Base-by-base conservation (phyloP, 208 protist species). In the Leishmania lainsoni region DNA sequence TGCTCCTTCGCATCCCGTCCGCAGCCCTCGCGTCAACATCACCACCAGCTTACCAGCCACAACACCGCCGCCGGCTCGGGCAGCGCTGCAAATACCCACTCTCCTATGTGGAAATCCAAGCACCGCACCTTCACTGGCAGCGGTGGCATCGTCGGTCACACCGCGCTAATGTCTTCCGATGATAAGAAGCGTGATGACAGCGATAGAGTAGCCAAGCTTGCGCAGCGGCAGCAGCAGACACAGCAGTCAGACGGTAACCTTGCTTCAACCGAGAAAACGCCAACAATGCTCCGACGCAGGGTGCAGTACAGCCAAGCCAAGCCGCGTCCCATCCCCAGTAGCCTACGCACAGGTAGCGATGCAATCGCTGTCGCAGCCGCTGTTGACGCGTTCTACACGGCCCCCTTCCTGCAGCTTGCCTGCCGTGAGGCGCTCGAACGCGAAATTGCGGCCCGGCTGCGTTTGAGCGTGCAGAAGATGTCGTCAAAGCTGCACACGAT, bases 381-480 rank as follows among this genome's bases (percentile, higher is more conserved):
- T 56, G 69, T 72, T 12, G 76, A 88, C 61, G 54, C 69, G 2
- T 78, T 88, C 63, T 88, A 92, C 85, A 81, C 89, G 26, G 83
- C 83, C 12, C 89, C 85, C 39, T 96, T 95, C 78, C 77, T 93
- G 69, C 81, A 86, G 54, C 89, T 89, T 16, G 75, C 93, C 29
- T 80, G 78, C 66, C 88, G 91, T 29, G 91, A 93, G 42, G 76
- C 87, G 12, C 76, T 78, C 20, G 90, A 93, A 75, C 87, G 87
- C n/a, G 85, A 87, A 49, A 81, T 96, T 16, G 86, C 90, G 22
- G 85, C 86, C 39, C 81, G 81, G 75, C 81, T 96, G 52, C 88
- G 89, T 1, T 69, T n/a, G 52, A 89, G 81, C 66, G 84, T 90
- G 77, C 82, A 89, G 45, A 93, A 93, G 81, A 89, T 95, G 54